Conservation (phyloP, 495 filamentous ascomycete genomes). For the Staphylotrichum tortipilum region DNA sequence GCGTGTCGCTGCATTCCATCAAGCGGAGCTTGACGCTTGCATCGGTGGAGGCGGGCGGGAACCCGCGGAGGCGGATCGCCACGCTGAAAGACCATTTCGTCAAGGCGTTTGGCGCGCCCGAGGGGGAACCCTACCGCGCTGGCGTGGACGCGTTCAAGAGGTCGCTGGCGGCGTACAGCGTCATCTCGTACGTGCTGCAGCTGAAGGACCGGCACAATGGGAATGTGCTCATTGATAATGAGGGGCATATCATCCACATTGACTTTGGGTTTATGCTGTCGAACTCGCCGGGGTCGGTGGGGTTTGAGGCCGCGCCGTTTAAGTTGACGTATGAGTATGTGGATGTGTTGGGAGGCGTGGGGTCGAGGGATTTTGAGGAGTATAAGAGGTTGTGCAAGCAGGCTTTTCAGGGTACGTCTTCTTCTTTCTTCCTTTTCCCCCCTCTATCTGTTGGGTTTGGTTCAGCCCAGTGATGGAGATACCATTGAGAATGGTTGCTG, state of each 20-base stretch:
- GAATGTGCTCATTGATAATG: constrained; percentile 69
- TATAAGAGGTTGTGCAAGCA: constrained; percentile 66
- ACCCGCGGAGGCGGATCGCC: constrained; percentile 58
- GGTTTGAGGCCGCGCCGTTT: constrained; percentile 72
- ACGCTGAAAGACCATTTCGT: constrained; percentile 68
- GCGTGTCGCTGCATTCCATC: constrained; percentile 65
- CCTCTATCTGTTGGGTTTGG: background rate
- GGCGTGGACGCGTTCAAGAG: constrained; percentile 63
- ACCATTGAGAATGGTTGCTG: no score
- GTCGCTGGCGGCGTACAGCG: constrained; percentile 64
- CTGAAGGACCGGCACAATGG: constrained; percentile 77
- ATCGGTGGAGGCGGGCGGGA: constrained; percentile 54
- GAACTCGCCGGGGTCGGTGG: constrained; percentile 66
- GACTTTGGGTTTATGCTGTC: constrained; percentile 79
- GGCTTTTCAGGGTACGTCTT: constrained; percentile 56
- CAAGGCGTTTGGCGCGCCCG: constrained; percentile 59
- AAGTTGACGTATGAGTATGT: constrained; percentile 73
- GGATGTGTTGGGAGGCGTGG: constrained; percentile 61
- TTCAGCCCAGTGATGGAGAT: no score
- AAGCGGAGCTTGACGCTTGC: constrained; percentile 66
- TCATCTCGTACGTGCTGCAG: constrained; percentile 67
- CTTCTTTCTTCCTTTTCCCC: background rate
- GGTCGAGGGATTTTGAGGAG: constrained; percentile 51
- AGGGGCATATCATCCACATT: constrained; percentile 73
- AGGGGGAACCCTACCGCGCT: constrained; percentile 51